Base-by-base conservation (phyloP, 2,329 filamentous ascomycete genomes). In the Torrubiellomyces zombiae region DNA sequence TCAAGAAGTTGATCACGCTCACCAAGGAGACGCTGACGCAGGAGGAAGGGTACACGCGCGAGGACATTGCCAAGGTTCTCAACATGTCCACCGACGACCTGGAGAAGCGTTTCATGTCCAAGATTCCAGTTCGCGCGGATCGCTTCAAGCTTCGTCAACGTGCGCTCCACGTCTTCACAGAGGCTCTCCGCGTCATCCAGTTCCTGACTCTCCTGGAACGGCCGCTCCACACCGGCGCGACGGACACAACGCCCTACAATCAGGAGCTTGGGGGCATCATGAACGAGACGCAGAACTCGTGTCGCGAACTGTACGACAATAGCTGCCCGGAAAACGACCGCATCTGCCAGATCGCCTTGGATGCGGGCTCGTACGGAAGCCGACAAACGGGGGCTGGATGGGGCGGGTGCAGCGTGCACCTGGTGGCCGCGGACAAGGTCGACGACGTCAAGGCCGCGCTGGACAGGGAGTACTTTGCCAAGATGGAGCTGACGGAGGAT, bases 341-440 rank as follows among this genome's bases (percentile, higher is more conserved):
- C 32, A 67, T 98, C 18, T 95, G 86, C 50, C 50, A 61, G 19
- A 75, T 95, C 36, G 85, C 85, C 1, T 63, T 74, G 15, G 61
- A 58, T 10, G 79, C 79, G 1, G 89, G 89, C 3, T 71, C 79
- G 11, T 83, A 82, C 45, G 89, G 86, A 15, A 83, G 78, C 38
- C 63, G 86, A 14, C 55, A 94, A 38, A 95, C 86, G 0, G 89
- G 89, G 19, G 89, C 89, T 1, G 89, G 89, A 3, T 98, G 89
- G 89, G 89, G 89, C 32, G 89, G 89, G 3, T 95, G 89, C 55
- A 89, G 72, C 32, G 86, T 98, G 29, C 89, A 98, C 55, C 64
- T 98, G 29, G 77, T 95, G 26, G 78, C 86, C 0, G 78, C 72
- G 29, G 67, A 82, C 41, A 86, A 77, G 51, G 77, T 94, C 1